These are phyloP conservation scores for Coemansia sp. DNA, from an alignment of 192 early-diverging fungal genomes.

Conservation along the genomic window DNA sequence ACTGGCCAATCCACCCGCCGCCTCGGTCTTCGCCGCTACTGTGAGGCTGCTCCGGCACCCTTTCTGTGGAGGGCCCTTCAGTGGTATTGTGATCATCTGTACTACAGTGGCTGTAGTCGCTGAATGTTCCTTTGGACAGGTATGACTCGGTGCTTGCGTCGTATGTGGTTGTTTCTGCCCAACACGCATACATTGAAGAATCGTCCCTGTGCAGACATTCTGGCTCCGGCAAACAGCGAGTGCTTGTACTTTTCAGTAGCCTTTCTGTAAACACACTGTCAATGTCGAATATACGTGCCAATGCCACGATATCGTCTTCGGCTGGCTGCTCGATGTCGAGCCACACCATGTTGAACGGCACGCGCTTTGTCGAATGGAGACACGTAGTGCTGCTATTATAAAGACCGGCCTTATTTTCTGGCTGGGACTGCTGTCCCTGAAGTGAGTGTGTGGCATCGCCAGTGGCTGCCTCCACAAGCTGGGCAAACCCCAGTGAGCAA, in stretches of 20 bases:
- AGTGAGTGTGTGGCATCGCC: not conserved
- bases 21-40: not conserved
- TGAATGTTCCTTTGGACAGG: constrained; percentile 20
- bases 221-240: constrained; percentile 3
- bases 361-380: not conserved
- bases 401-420: not conserved
- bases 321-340: constrained; percentile 35
- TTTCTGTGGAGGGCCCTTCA: not conserved
- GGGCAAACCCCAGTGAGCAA: constrained; percentile 7
- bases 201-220: constrained; percentile 19
- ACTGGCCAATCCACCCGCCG: constrained; percentile 28
- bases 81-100: not conserved
- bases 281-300: constrained; percentile 40
- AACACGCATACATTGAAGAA: constrained; percentile 40
- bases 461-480: constrained; percentile 25
- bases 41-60: not conserved
- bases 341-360: constrained; percentile 21
- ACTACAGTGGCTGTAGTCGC: not conserved
- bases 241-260: constrained; percentile 6
- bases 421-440: not conserved
- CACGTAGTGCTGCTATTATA: not conserved
- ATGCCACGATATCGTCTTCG: constrained; percentile 25
- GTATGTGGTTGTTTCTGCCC: constrained; percentile 35
- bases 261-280: constrained; percentile 5
- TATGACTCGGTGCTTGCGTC: constrained; percentile 22